Evolutionary conservation across 148 eudicot species (phyloP), one percentile per base, ranked within the genome.

Genomic region (Cornus controversa): DNA sequence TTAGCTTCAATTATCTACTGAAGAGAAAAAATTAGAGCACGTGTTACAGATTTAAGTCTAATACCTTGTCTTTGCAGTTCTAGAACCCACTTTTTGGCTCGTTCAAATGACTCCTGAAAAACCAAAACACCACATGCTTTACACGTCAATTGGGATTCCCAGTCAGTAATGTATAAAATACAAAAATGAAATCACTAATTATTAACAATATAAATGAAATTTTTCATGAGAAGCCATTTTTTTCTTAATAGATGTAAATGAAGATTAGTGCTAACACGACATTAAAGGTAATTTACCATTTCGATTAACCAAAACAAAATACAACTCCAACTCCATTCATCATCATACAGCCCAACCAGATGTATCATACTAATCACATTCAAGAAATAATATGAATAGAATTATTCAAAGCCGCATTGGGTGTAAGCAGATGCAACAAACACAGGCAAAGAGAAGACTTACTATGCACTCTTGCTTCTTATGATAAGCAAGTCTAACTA

Each of bases 31-130:
- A 70, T 66, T 15, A 69, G 20, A 66, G 18, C 16, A 0, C 15
- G 50, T n/a, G 27, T 15, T 20, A 63, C 67, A 67, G 16, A 47
- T 18, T 26, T 47, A 42, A n/a, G 8, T 27, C 9, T 8, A 23
- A 83, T 72, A 92, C 94, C 97, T 81, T 90, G 97, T 74, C 85
- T 83, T 75, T 87, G 97, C 78, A 92, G 80, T 82, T 92, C 92
- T 26, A 75, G 80, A 73, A 87, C 89, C 97, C 97, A 90, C 71
- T 80, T 89, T 81, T 89, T 90, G 34, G 92, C 92, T 79, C 86
- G 85, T 76, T 79, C 77, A 78, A 92, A 92, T 63, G 96, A 88
- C 67, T 82, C 87, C 96, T 92, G 73, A 66, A 40, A 31, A 80
- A 83, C 77, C 27, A 82, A 82, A 63, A 28, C 65, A 75, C 50